Conservation (phyloP, 2,329 filamentous ascomycete species). For the Diaporthe vexans region DNA sequence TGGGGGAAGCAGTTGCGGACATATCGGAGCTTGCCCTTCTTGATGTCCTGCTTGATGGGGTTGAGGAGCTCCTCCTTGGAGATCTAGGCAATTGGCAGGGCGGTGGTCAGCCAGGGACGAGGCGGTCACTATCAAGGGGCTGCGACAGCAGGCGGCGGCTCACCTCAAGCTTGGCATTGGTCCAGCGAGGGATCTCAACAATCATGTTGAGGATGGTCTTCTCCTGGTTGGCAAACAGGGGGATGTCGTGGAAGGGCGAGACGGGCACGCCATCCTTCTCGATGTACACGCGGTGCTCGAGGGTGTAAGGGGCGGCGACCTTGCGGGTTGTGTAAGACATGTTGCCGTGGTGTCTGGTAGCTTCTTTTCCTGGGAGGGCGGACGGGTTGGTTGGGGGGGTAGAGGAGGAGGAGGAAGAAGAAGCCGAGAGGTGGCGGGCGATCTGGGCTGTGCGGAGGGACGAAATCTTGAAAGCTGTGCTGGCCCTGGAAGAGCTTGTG, state of each 20-base stretch:
- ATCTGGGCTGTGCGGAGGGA: constrained; percentile 66
- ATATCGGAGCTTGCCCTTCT: constrained; percentile 99
- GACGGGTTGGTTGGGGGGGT: constrained; percentile 46
- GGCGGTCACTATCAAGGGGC: neutral
- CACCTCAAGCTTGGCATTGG: constrained; percentile 99
- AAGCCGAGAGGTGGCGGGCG: constrained; percentile 66
- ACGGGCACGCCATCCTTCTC: constrained; percentile 96
- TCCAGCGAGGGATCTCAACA: constrained; percentile 99
- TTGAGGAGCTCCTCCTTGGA: constrained; percentile 99
- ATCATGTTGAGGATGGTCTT: constrained; percentile 99
- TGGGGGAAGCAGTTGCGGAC: constrained; percentile 99
- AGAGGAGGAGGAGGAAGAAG: constrained; percentile 47
- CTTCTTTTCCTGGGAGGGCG: neutral
- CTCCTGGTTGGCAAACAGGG: constrained; percentile 96
- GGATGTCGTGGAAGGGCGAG: constrained; percentile 98
- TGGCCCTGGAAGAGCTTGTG: constrained; percentile 42
- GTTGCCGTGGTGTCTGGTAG: constrained; percentile 56
- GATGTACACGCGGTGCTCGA: constrained; percentile 97
- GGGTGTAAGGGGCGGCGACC: constrained; percentile 89
- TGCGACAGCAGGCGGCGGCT: constrained; percentile 51
- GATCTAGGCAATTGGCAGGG: constrained; percentile 71
- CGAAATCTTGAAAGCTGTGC: constrained; percentile 58
- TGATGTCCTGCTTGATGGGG: constrained; percentile 99
- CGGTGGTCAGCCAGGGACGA: constrained; percentile 2
- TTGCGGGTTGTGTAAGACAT: constrained; percentile 85